phyloP scores from a whole-genome alignment of 768 basidiomycete species.

The Crucibulum laeve region DNA sequence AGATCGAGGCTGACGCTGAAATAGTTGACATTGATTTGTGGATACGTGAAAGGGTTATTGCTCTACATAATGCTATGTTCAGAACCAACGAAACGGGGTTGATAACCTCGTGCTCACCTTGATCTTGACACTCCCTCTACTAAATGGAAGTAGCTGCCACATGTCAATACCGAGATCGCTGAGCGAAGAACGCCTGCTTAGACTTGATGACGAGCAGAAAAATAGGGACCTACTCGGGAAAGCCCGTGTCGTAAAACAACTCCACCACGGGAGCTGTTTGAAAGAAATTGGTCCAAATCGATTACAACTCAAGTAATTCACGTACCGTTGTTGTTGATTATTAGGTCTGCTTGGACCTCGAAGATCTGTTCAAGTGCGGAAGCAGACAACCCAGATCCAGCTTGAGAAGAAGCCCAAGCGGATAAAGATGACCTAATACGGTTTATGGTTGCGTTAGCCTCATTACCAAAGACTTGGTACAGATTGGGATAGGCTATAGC shows the following conservation, averaged over 20 bases:
- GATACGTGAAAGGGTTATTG: constrained; percentile 42
- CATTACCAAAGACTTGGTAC: constrained; percentile 37
- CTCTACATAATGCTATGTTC: constrained; percentile 21
- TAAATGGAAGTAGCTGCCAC: constrained; percentile 55
- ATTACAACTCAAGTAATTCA: neutral
- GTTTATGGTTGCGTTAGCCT: constrained; percentile 24
- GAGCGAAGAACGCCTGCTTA: neutral
- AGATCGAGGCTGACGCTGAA: constrained; percentile 46
- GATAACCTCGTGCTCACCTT: constrained; percentile 22
- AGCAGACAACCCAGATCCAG: constrained; percentile 31
- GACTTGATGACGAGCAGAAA: neutral
- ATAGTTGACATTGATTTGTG: constrained; percentile 45
- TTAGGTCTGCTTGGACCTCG: constrained; percentile 40
- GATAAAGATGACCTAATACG: constrained; percentile 33
- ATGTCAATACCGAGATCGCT: constrained; percentile 43
- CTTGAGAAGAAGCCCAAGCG: constrained; percentile 40
- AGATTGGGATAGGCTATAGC: constrained; percentile 49
- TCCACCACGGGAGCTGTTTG: constrained; percentile 39
- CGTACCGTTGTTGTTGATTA: constrained; percentile 43
- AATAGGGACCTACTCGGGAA: constrained; percentile 31
- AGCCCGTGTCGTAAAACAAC: constrained; percentile 43
- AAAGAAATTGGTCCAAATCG: constrained; percentile 1
- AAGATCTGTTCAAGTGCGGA: constrained; percentile 37
- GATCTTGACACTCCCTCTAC: constrained; percentile 46
- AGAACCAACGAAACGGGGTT: neutral